Evolutionary conservation across 2,329 filamentous ascomycete species (phyloP), one percentile per base, ranked within the genome.

Genomic region (Exophiala sideris): DNA sequence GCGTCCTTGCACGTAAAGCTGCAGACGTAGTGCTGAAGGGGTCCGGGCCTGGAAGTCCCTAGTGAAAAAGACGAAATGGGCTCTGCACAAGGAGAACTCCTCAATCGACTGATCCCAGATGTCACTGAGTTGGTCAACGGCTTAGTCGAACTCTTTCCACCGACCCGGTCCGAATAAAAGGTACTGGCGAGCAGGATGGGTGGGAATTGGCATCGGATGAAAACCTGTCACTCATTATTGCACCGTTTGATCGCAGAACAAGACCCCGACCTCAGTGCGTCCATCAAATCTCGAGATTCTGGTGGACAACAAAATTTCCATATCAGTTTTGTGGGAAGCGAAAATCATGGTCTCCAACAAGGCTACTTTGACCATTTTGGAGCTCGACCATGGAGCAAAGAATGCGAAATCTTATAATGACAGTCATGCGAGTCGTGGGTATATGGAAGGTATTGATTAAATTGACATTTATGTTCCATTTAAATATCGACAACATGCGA

Each of bases 291-390:
- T 46, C 18, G n/a, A 14, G 21, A 46, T 46, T 18, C 3, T 34
- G 44, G 21, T 73, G 68, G 35, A 18, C 14, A 20, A 18, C 35
- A 39, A n/a, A 49, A 14, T 18, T 49, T 49, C 5, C 29, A 49
- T 34, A 49, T 41, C 46, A 49, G 34, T 16, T 40, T 49, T 33
- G 46, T 34, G 5, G 46, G 46, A 10, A 49, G 1, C 52, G 62
- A 65, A 72, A 73, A 9, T 65, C 67, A 44, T 73, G 68, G 11
- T 53, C 47, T 2, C 24, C 54, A n/a, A 70, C 72, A 6, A 69
- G 52, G 14, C 44, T 65, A 1, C 68, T 66, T 48, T n/a, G n/a
- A n/a, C n/a, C n/a, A 49, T 49, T 49, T 49, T 9, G 44, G 44
- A 14, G 24, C 44, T 20, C 44, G 32, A 46, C 4, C 24, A 29